Evolutionary conservation across 1,284 basidiomycete species (phyloP).

Genomic region (Leccinum brunneo-olivaceum): DNA sequence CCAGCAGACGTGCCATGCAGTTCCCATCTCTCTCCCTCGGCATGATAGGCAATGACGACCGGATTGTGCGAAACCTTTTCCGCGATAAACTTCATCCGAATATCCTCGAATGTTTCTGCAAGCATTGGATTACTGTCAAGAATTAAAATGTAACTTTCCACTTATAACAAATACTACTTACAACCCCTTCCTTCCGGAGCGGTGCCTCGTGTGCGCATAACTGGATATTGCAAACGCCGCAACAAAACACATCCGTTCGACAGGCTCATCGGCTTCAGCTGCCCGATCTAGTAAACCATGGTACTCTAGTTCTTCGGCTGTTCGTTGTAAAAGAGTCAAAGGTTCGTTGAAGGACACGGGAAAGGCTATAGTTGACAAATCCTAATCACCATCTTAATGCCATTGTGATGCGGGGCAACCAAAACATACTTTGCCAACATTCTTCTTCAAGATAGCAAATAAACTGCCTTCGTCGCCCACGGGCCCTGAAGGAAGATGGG

Average conservation of each 20-base stretch:
- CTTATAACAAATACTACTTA: constrained; percentile 35
- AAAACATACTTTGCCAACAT: constrained; percentile 74
- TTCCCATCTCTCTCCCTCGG: constrained; percentile 73
- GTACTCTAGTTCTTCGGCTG: constrained; percentile 83
- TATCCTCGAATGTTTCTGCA: constrained; percentile 83
- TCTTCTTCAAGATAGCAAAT: constrained; percentile 85
- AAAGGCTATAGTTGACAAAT: constrained; percentile 78
- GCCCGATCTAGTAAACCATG: constrained; percentile 65
- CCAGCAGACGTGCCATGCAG: constrained; percentile 66
- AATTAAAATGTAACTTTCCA: constrained; percentile 3
- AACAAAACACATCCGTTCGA: constrained; percentile 70
- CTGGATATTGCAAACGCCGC: constrained; percentile 81
- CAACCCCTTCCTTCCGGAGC: constrained; percentile 84
- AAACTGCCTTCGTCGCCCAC: constrained; percentile 82
- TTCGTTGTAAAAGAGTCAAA: constrained; percentile 72
- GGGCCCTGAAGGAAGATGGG: constrained; percentile 57
- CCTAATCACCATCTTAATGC: constrained; percentile 38
- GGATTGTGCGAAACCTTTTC: constrained; percentile 90
- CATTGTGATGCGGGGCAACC: neutral
- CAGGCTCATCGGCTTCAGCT: constrained; percentile 50
- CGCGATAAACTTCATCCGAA: constrained; percentile 73
- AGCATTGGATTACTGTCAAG: constrained; percentile 74
- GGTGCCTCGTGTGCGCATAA: constrained; percentile 75
- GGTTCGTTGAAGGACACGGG: constrained; percentile 90
- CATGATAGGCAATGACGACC: constrained; percentile 77